Conservation (phyloP, 192 early-diverging fungal species). For the Pilobolus umbonatus region DNA sequence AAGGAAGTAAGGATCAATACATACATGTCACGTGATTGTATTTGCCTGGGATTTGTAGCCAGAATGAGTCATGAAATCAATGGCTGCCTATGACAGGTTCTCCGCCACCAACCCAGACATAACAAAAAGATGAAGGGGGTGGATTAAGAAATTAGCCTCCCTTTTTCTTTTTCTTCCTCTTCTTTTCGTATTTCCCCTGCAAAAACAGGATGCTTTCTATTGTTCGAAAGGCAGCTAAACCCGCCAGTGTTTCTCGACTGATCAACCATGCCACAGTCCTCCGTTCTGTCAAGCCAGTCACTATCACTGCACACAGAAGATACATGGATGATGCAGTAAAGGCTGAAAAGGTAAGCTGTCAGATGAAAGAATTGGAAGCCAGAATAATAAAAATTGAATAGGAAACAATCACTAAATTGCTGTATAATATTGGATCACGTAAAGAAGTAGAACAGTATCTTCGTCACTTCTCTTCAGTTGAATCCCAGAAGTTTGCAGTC, state of each 20-base stretch:
- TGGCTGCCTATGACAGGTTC: too few species aligned
- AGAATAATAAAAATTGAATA: slow-evolving; percentile 23
- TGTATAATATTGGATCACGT: slow-evolving; percentile 99
- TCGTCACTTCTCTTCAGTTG: slow-evolving; percentile 92
- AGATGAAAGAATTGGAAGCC: not conserved
- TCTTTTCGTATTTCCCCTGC: not conserved
- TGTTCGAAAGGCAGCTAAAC: slow-evolving; percentile 5
- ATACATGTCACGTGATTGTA: too few species aligned
- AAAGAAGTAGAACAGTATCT: slow-evolving; percentile 99
- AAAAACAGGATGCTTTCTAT: slow-evolving; percentile 19
- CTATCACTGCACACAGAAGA: not conserved
- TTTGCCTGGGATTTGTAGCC: too few species aligned
- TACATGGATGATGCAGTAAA: not conserved
- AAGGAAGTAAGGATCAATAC: too few species aligned
- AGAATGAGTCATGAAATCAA: too few species aligned
- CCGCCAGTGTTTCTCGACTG: not conserved
- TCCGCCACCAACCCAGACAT: too few species aligned
- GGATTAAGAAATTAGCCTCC: not conserved
- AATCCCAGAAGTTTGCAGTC: slow-evolving; percentile 99
- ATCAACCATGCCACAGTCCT: not conserved
- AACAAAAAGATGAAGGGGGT: too few species aligned
- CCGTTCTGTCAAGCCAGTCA: not conserved
- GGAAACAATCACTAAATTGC: slow-evolving; percentile 81
- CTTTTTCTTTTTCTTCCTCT: not conserved
- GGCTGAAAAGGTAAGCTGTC: slow-evolving; percentile 13